Conservation (phyloP, 2,329 filamentous ascomycete species). For the Thielaviopsis populi region DNA sequence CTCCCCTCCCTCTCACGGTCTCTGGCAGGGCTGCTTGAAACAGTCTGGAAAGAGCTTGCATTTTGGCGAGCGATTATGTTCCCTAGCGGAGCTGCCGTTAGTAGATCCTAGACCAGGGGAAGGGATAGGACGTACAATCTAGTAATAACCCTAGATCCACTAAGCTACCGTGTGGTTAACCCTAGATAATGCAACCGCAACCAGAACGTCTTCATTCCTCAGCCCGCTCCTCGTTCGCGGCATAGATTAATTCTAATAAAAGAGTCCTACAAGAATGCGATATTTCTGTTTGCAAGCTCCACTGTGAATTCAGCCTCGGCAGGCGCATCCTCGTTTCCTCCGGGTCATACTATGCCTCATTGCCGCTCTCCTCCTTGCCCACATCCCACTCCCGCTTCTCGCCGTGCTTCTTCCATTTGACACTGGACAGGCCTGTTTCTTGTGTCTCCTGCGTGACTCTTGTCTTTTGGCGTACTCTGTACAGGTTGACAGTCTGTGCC, state of each 20-base stretch:
- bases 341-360: neutral
- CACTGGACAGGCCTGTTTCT: constrained; percentile 39
- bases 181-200: neutral
- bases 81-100: neutral
- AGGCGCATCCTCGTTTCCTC: neutral
- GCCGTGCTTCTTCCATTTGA: constrained; percentile 56
- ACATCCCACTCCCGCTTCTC: constrained; percentile 49
- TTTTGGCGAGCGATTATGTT: neutral
- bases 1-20: neutral
- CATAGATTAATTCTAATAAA: neutral
- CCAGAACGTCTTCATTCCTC: neutral
- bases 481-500: constrained; percentile 64
- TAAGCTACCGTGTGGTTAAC: neutral
- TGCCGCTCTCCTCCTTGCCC: constrained; percentile 29
- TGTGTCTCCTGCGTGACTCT: constrained; percentile 33
- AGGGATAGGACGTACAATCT: too few species aligned
- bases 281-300: neutral
- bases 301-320: neutral
- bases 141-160: too few species aligned
- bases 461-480: constrained; percentile 57
- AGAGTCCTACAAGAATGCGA: neutral
- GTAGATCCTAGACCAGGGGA: neutral
- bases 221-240: neutral
- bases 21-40: too few species aligned
- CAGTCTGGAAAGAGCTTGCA: neutral